Percentiles rank a stretch among this genome's conserved stretches.
phyloP scores from a whole-genome alignment of 1,284 basidiomycete genomes.

The Marasmius oreades region DNA sequence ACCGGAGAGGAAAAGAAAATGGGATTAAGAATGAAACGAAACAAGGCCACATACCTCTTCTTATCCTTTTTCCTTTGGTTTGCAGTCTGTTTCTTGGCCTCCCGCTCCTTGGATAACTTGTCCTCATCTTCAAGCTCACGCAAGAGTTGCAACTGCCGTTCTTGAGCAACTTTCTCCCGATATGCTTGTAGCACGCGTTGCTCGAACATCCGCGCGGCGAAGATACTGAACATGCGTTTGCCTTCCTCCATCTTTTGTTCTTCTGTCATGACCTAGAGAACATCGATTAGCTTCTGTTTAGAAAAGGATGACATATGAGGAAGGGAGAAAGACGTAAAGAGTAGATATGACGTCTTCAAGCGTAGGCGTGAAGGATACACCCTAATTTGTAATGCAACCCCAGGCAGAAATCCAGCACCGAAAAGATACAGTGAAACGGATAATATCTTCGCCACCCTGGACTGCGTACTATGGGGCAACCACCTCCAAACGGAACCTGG shows the following conservation, averaged over 20 bases:
- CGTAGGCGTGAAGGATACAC: not conserved
- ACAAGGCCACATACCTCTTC: conserved; percentile 62
- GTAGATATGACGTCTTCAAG: not conserved
- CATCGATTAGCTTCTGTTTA: conserved; percentile 10
- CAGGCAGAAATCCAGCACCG: not conserved
- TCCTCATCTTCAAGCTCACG: conserved; percentile 91
- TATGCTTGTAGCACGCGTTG: conserved; percentile 94
- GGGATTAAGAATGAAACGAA: conserved; percentile 1
- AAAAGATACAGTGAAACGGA: not conserved
- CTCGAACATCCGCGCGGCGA: conserved; percentile 99
- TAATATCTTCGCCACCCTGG: not conserved
- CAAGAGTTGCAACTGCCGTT: conserved; percentile 83
- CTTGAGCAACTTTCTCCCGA: conserved; percentile 81
- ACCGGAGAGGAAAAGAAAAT: not conserved
- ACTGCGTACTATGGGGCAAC: no score
- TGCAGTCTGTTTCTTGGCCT: conserved; percentile 93
- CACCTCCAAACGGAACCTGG: no score
- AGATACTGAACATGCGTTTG: conserved; percentile 99
- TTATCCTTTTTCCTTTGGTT: conserved; percentile 99
- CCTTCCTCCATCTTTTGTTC: conserved; percentile 98
- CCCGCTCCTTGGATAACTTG: conserved; percentile 73
- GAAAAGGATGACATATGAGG: not conserved
- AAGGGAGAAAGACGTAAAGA: not conserved
- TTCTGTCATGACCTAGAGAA: conserved; percentile 69
- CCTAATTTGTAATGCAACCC: not conserved